Percentiles rank a stretch among this genome's conserved stretches.
Evolutionary conservation across 1,139 yeast species (phyloP).

Genomic region (Wickerhamomyces sp.): DNA sequence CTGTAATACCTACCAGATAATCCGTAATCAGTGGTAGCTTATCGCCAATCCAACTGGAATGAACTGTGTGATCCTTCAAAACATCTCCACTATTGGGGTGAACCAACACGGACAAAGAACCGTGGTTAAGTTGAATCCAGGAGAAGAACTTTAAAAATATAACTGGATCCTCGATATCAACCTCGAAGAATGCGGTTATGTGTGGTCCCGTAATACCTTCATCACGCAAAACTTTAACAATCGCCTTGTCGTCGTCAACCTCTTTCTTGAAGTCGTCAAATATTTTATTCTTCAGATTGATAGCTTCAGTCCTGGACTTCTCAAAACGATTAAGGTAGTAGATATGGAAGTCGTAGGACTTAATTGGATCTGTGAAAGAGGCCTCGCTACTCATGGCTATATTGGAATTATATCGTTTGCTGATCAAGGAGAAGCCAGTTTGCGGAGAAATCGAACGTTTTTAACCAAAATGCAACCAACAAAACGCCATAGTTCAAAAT

Average conservation of each 20-base stretch:
- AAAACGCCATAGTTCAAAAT: too few species aligned
- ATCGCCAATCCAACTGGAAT: background rate
- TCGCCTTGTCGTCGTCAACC: conserved; percentile 7
- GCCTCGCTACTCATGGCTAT: too few species aligned
- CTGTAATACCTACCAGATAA: conserved; percentile 7
- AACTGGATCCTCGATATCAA: background rate
- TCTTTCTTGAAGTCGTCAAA: conserved; percentile 5
- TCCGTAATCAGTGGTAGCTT: conserved; percentile 1
- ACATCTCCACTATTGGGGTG: background rate
- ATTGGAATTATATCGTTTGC: too few species aligned
- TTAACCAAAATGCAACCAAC: too few species aligned
- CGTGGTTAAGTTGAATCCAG: background rate
- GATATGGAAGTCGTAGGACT: conserved; percentile 16
- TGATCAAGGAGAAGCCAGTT: too few species aligned
- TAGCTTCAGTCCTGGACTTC: conserved; percentile 9
- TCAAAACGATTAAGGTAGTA: conserved; percentile 7
- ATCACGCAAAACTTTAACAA: conserved; percentile 9
- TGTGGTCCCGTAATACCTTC: conserved; percentile 7
- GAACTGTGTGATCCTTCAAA: background rate
- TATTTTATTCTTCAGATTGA: conserved; percentile 12
- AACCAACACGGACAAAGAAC: background rate
- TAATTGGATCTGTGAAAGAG: too few species aligned
- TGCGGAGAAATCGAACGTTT: too few species aligned
- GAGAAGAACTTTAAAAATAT: background rate
- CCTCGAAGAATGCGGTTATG: background rate